Base-by-base conservation (phyloP, 495 filamentous ascomycete species). In the Penicillium nucicola region DNA sequence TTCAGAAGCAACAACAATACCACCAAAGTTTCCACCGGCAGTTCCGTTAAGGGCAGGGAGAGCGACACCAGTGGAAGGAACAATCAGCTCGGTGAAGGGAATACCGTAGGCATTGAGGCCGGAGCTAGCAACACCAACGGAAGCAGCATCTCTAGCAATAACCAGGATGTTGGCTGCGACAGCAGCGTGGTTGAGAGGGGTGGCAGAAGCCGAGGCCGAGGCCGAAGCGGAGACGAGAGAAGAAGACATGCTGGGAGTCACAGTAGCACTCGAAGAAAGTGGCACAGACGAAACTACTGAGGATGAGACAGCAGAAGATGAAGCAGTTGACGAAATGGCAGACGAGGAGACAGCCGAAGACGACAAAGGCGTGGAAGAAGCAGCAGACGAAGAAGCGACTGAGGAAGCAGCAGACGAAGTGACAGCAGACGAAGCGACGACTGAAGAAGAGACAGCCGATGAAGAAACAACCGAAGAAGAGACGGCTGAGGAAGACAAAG, bases 71-170 rank as follows among this genome's bases (percentile, higher is more conserved):
- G 57, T 39, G 45, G 79, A 66, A 5, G 82, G 82, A 11, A 84
- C 80, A 12, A 79, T 34, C 10, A 84, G 52, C 14, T 72, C 69
- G 47, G 79, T 70, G 56, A 73, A 84, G 4, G 82, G 81, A 53
- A 84, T 83, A 45, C 80, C 82, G 50, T 84, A 84, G 47, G 67
- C 80, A 57, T 82, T 80, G 22, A 85, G 74, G 17, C 79, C 79
- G 22, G 72, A 76, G 28, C 65, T 70, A n/a, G 75, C 78, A 17
- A 71, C 68, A 7, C 46, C 52, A 6, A 77, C 78, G 1, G 77
- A 67, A 3, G 69, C 60, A 41, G 63, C 39, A 56, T 84, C 79
- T 42, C 68, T 71, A 15, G 82, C 80, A 52, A 85, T 75, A n/a
- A 85, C 64, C 39, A 85, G 68, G 42, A 84, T 75, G 38, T 79